Evolutionary conservation across 106 monocot species (phyloP).

Genomic region (Iris macrosiphon): DNA sequence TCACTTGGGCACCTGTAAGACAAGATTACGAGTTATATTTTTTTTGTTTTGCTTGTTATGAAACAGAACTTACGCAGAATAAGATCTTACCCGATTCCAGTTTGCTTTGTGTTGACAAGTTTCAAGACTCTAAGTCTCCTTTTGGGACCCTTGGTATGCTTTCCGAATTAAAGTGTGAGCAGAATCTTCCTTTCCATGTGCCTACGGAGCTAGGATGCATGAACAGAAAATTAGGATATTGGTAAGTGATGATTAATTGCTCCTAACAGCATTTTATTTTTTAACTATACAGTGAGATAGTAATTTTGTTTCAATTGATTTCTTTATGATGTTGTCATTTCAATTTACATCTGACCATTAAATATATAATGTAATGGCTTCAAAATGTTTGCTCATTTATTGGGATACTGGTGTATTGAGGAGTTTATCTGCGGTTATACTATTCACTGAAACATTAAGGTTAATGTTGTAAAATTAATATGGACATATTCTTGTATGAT

Average conservation of each 20-base stretch:
- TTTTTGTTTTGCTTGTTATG: not conserved
- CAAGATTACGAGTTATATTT: not conserved
- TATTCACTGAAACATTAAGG: no score
- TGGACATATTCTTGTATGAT: no score
- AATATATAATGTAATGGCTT: no score
- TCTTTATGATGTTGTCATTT: no score
- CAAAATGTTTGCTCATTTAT: no score
- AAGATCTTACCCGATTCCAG: slow-evolving; percentile 19
- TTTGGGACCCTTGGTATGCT: not conserved
- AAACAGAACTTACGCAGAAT: not conserved
- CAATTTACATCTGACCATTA: no score
- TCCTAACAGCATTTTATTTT: no score
- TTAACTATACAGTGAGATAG: no score
- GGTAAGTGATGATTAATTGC: slow-evolving; percentile 32
- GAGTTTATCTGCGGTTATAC: no score
- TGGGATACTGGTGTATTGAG: no score
- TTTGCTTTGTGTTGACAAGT: slow-evolving; percentile 31
- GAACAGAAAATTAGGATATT: slow-evolving; percentile 36
- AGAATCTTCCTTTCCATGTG: slow-evolving; percentile 9
- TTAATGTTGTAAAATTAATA: no score
- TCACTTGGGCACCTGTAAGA: slow-evolving; percentile 67
- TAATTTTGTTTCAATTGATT: no score
- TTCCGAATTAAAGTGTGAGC: slow-evolving; percentile 20
- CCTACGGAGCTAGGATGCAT: slow-evolving; percentile 13
- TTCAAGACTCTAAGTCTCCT: slow-evolving; percentile 17